Base-by-base conservation (phyloP, 2,329 filamentous ascomycete species). In the Colletotrichum eremochloae region DNA sequence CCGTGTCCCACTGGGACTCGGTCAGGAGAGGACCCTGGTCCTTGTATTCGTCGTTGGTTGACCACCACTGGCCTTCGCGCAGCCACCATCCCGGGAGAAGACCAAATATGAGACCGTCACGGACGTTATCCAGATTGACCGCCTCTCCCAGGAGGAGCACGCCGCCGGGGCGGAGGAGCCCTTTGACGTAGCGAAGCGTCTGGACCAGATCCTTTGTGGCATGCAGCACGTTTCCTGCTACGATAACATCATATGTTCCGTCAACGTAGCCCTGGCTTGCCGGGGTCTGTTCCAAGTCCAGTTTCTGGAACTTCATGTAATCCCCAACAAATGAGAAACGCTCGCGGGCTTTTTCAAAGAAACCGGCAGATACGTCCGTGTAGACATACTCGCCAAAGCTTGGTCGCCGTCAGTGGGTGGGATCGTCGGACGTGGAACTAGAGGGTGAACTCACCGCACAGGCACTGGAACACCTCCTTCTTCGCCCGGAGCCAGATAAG, bases 361-460 rank as follows among this genome's bases (percentile, higher is more conserved):
- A 84, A 5, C 79, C 80, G 3, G 81, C 68, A 0, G 82, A 82
- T 15, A 86, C 81, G 67, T 87, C 85, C 0, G 86, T 87, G 18
- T 20, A 46, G 15, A 12, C 3, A 12, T 46, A 46, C 6, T 46
- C 42, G 40, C 15, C 40, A 18, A 44, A 44, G 15, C 40, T 44
- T 44, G 5, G 0, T 42, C 40, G 40, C 12, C 12, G 3, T 42
- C 15, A 42, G 40, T 42, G 40, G 40, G 12, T n/a, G 40, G 40
- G 40, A 42, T 42, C 40, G 15, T 42, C 5, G 0, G 40, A 42
- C 2, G 40, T 5, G 40, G 2, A 15, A 42, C 40, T 5, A 14
- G 40, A 42, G 40, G 1, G 24, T 24, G 3, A 15, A 42, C 40
- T 42, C 40, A 42, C 40, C 40, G 40, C 40, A 42, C 40, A 42